Percentiles rank a stretch among this genome's conserved stretches.
Evolutionary conservation across 306 rosid genomes (phyloP).

Genomic region (Mimosa bimucronata): DNA sequence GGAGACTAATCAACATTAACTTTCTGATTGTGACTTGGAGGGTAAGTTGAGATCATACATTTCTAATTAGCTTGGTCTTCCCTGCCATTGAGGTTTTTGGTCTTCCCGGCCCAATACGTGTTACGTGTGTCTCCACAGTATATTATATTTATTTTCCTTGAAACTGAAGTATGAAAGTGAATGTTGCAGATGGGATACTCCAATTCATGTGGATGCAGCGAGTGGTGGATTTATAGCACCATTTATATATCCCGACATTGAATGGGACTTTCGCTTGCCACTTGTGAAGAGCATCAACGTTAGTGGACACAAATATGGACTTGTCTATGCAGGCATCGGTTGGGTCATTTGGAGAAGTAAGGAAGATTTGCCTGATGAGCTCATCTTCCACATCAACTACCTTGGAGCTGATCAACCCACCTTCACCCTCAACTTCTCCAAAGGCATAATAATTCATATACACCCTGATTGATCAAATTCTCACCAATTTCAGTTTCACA

Average conservation of each 20-base stretch:
- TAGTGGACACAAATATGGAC: slow-evolving; percentile 93
- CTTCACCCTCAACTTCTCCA: slow-evolving; percentile 96
- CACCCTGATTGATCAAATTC: background rate
- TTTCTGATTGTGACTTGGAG: no score
- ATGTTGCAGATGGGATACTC: slow-evolving; percentile 81
- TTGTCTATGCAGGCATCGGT: slow-evolving; percentile 91
- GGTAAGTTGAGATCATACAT: no score
- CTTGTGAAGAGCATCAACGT: slow-evolving; percentile 93
- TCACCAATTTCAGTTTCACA: background rate
- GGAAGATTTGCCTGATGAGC: slow-evolving; percentile 88
- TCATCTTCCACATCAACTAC: slow-evolving; percentile 93
- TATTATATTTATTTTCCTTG: no score
- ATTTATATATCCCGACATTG: slow-evolving; percentile 84
- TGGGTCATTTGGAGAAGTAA: slow-evolving; percentile 92
- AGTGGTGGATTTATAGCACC: slow-evolving; percentile 98
- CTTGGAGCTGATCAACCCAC: slow-evolving; percentile 98
- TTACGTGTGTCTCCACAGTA: no score
- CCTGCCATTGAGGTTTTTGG: no score
- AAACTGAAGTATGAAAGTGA: background rate
- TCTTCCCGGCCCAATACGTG: no score
- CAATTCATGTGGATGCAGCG: slow-evolving; percentile 96
- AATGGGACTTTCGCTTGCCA: slow-evolving; percentile 87
- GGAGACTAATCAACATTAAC: no score
- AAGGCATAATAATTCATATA: slow-evolving; percentile 42
- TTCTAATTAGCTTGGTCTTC: no score